Percentiles rank a stretch among this genome's conserved stretches.
These are phyloP conservation scores for Verticillium nubilum DNA, from an alignment of 2,329 filamentous ascomycete species.

Conservation along the genomic window DNA sequence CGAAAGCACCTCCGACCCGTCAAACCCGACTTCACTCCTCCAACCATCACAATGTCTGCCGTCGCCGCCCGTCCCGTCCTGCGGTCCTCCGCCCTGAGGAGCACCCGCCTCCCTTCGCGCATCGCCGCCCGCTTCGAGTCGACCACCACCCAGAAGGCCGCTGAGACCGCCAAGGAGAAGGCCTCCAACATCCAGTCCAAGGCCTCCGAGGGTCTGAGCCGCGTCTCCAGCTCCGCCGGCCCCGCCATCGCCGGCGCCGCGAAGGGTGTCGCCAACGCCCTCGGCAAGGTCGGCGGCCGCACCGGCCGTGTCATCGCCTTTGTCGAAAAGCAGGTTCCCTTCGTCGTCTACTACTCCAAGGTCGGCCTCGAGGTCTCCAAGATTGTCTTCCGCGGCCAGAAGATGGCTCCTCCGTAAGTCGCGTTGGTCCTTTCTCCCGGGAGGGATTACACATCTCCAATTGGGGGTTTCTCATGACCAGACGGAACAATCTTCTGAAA, in stretches of 20 bases:
- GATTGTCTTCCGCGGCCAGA: constrained; percentile 80
- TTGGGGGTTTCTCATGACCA: too few relatives aligned
- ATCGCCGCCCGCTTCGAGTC: constrained; percentile 57
- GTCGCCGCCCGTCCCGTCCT: constrained; percentile 36
- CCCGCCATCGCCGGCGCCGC: constrained; percentile 71
- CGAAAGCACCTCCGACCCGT: background rate
- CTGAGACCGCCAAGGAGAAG: constrained; percentile 33
- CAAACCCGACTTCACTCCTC: background rate
- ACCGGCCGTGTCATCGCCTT: constrained; percentile 74
- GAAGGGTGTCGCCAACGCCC: constrained; percentile 56
- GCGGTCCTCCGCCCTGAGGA: constrained; percentile 39
- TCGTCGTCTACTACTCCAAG: constrained; percentile 85
- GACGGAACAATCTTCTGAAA: constrained; percentile 6
- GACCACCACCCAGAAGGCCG: constrained; percentile 42
- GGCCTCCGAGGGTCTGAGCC: constrained; percentile 77
- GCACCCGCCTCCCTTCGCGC: constrained; percentile 33
- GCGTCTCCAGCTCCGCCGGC: constrained; percentile 74
- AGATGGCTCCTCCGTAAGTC: constrained; percentile 91
- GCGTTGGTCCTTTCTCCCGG: too few relatives aligned
- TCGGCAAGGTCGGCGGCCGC: constrained; percentile 76
- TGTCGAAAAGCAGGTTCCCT: constrained; percentile 69
- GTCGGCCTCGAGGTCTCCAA: constrained; percentile 84
- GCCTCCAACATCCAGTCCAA: constrained; percentile 50
- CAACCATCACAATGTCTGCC: constrained; percentile 20
- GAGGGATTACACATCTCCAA: too few relatives aligned